Percentiles rank a stretch among this genome's conserved stretches.
These are phyloP conservation scores for Camelina neglecta DNA, from an alignment of 345 rosid species.

Conservation along the genomic window DNA sequence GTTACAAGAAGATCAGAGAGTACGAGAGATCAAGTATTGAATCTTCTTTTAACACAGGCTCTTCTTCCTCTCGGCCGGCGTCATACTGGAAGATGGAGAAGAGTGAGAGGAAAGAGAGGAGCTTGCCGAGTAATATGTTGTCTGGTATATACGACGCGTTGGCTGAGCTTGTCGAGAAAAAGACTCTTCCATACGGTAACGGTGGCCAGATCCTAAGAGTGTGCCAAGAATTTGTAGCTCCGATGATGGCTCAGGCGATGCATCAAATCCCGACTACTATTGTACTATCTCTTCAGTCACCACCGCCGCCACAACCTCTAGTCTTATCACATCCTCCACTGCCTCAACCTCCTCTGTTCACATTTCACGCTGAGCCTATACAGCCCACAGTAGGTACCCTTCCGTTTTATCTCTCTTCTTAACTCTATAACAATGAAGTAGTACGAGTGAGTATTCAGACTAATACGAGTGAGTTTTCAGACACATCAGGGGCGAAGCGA, in stretches of 20 bases:
- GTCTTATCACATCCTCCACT: conserved; percentile 18
- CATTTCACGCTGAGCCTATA: conserved; percentile 32
- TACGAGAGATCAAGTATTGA: conserved; percentile 50
- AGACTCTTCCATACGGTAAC: conserved; percentile 17
- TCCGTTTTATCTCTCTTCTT: conserved; percentile 27
- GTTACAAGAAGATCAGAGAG: conserved; percentile 83
- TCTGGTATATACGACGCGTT: conserved; percentile 60
- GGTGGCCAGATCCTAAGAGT: conserved; percentile 9
- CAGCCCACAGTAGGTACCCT: conserved; percentile 53
- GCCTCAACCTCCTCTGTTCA: conserved; percentile 20
- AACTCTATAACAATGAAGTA: conserved; percentile 33
- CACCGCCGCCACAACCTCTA: conserved; percentile 31
- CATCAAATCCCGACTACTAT: conserved; percentile 36
- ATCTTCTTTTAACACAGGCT: conserved; percentile 20
- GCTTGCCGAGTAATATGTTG: conserved; percentile 73
- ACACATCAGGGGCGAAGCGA: conserved; percentile 61
- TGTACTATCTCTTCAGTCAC: conserved; percentile 38
- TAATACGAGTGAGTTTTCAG: conserved; percentile 61
- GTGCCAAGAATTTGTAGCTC: conserved; percentile 36
- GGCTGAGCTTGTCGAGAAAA: conserved; percentile 67
- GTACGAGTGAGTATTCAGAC: conserved; percentile 57
- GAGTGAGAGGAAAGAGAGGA: conserved; percentile 66
- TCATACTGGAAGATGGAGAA: conserved; percentile 74
- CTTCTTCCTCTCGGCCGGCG: neutral
- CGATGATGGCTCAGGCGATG: conserved; percentile 42